Evolutionary conservation across 495 filamentous ascomycete genomes (phyloP).

Genomic region (Trichocladium antarcticum): DNA sequence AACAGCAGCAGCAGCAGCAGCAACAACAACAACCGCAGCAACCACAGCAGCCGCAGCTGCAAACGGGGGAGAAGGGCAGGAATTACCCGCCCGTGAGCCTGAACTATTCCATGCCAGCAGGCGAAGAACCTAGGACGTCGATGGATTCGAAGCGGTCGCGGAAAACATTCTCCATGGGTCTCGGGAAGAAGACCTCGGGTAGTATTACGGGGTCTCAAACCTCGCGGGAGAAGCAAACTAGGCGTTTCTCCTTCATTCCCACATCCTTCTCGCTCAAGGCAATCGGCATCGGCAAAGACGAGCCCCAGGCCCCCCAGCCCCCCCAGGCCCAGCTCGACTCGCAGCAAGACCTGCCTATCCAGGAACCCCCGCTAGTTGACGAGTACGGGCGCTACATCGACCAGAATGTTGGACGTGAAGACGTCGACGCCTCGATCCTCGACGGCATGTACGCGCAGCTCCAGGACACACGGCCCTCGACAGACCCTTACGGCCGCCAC

Average conservation of each 20-base stretch:
- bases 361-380: conserved; percentile 34
- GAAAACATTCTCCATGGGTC: conserved; percentile 63
- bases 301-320: no score
- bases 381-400: conserved; percentile 32
- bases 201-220: conserved; percentile 42
- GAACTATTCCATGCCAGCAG: conserved; percentile 45
- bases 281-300: conserved; percentile 41
- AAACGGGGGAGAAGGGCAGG: conserved; percentile 38
- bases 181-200: conserved; percentile 58
- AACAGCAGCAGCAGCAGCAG: no score
- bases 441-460: conserved; percentile 36
- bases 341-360: conserved; percentile 37
- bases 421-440: conserved; percentile 21
- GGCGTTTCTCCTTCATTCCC: conserved; percentile 75
- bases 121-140: conserved; percentile 52
- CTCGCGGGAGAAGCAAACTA: conserved; percentile 43
- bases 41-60: no score
- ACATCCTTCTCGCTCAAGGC: conserved; percentile 58
- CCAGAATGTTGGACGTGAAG: conserved; percentile 22
- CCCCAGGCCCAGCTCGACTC: conserved; percentile 30
- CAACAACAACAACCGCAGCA: conserved; percentile 27
- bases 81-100: conserved; percentile 73
- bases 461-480: conserved; percentile 21
- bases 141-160: conserved; percentile 60
- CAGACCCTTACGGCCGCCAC: conserved; percentile 11